Conservation (phyloP, 2,329 filamentous ascomycete genomes). For the Xylariomycetidae sp. region DNA sequence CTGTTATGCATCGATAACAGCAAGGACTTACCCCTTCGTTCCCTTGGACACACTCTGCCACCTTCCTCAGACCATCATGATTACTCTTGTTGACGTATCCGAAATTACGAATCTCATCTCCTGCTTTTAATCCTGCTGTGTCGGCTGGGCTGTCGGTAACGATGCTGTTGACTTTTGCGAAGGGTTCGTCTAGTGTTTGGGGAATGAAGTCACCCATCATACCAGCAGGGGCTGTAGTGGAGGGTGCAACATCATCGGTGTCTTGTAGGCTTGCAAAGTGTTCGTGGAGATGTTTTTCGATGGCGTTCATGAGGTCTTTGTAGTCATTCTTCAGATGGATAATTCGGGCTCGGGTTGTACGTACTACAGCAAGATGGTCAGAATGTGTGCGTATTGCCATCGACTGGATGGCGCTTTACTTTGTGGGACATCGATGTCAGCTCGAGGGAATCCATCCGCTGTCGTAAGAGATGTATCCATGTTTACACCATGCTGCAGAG, state of each 20-base stretch:
- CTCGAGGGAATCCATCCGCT: slow-evolving; percentile 84
- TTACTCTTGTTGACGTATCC: slow-evolving; percentile 80
- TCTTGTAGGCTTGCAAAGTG: slow-evolving; percentile 74
- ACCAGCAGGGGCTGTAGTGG: slow-evolving; percentile 16
- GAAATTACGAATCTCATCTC: slow-evolving; percentile 80
- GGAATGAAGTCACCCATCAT: slow-evolving; percentile 30
- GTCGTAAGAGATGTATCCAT: slow-evolving; percentile 90
- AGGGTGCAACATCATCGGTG: slow-evolving; percentile 34
- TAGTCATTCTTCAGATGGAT: slow-evolving; percentile 90
- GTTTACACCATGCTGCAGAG: slow-evolving; percentile 73
- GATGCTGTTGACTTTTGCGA: slow-evolving; percentile 87
- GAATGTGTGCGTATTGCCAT: no score
- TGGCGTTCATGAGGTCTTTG: slow-evolving; percentile 76
- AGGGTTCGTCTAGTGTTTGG: slow-evolving; percentile 46
- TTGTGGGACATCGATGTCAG: slow-evolving; percentile 92
- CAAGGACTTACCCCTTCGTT: slow-evolving; percentile 76
- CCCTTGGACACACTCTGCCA: slow-evolving; percentile 84
- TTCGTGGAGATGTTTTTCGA: slow-evolving; percentile 84
- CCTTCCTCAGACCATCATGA: slow-evolving; percentile 78
- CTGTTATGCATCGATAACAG: slow-evolving; percentile 3
- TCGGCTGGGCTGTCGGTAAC: slow-evolving; percentile 75
- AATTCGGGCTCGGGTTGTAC: slow-evolving; percentile 87
- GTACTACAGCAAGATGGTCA: no score
- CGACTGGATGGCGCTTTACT: slow-evolving; percentile 58
- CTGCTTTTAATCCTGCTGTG: slow-evolving; percentile 71